phyloP scores from a whole-genome alignment of 202 grass and related monocot species.

The Panicum virgatum region DNA sequence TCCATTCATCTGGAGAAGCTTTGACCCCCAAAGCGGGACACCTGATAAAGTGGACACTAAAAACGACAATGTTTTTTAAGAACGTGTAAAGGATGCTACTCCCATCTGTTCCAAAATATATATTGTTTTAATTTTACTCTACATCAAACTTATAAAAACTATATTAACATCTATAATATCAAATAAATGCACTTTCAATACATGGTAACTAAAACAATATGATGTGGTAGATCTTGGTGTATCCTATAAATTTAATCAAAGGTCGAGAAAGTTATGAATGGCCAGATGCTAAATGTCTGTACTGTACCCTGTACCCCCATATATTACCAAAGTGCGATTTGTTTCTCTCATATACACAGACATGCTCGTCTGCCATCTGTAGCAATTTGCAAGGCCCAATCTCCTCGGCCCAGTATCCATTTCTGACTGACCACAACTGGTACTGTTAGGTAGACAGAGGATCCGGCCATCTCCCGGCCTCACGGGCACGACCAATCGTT shows the following conservation, averaged over 20 bases:
- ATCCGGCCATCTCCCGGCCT: background rate
- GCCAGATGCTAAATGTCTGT: too few species aligned
- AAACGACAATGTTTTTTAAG: background rate
- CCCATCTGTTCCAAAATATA: background rate
- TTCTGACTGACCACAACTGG: background rate
- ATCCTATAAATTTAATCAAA: too few species aligned
- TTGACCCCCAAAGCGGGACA: background rate
- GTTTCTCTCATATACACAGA: background rate
- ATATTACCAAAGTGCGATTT: background rate
- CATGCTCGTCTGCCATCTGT: background rate
- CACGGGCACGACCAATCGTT: background rate
- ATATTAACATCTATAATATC: too few species aligned
- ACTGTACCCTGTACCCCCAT: background rate
- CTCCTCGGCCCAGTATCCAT: conserved; percentile 2
- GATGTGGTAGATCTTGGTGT: too few species aligned
- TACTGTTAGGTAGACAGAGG: background rate
- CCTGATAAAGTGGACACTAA: background rate
- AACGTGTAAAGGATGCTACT: background rate
- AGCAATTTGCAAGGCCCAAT: conserved; percentile 16
- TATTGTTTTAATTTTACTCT: too few species aligned
- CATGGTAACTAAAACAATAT: too few species aligned
- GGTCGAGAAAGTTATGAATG: too few species aligned
- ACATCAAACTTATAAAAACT: too few species aligned
- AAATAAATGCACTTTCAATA: too few species aligned
- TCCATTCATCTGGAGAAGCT: background rate